A percentile compares a stretch with the other conserved stretches of the same genome.
phyloP scores from a whole-genome alignment of 768 basidiomycete species.

The Phanerodontia chrysosporium region DNA sequence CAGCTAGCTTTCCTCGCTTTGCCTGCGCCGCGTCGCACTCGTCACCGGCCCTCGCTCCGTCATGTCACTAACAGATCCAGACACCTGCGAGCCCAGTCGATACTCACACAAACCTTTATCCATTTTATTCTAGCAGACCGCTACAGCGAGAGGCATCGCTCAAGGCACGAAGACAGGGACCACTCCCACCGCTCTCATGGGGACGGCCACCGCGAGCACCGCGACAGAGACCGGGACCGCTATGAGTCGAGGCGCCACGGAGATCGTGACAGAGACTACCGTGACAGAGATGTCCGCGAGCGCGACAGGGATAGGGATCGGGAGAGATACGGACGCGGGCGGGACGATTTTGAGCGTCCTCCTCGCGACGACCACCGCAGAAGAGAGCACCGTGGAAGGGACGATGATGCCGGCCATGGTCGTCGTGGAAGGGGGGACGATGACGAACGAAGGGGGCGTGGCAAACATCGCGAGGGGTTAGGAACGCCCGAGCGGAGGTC shows the following conservation, averaged over 20 bases:
- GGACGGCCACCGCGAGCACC: slow-evolving; percentile 30
- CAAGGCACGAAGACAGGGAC: slow-evolving; percentile 27
- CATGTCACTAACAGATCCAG: slow-evolving; percentile 34
- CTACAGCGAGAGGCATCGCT: slow-evolving; percentile 45
- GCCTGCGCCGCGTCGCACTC: slow-evolving; percentile 11
- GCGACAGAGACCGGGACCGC: slow-evolving; percentile 20
- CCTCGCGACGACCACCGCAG: slow-evolving; percentile 39
- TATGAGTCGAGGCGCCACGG: slow-evolving; percentile 9
- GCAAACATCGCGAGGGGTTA: slow-evolving; percentile 46
- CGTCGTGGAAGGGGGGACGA: slow-evolving; percentile 33
- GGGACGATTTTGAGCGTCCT: slow-evolving; percentile 20
- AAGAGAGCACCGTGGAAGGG: slow-evolving; percentile 30
- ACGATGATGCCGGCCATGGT: slow-evolving; percentile 36
- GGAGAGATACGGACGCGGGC: slow-evolving; percentile 23
- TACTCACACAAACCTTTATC: slow-evolving; percentile 28
- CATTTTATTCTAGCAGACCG: slow-evolving; percentile 51
- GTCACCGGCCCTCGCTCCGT: slow-evolving; percentile 10
- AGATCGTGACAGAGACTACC: slow-evolving; percentile 23
- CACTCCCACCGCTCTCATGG: slow-evolving; percentile 23
- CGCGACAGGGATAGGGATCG: slow-evolving; percentile 2
- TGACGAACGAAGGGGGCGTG: slow-evolving; percentile 45
- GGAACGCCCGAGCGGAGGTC: slow-evolving; percentile 79
- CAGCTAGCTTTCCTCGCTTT: slow-evolving; percentile 59
- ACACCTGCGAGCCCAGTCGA: slow-evolving; percentile 9
- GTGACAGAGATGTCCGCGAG: slow-evolving; percentile 15